Percentiles rank a stretch among this genome's conserved stretches.
These are phyloP conservation scores for Seiridium cupressi DNA, from an alignment of 2,329 filamentous ascomycete species.

Conservation along the genomic window DNA sequence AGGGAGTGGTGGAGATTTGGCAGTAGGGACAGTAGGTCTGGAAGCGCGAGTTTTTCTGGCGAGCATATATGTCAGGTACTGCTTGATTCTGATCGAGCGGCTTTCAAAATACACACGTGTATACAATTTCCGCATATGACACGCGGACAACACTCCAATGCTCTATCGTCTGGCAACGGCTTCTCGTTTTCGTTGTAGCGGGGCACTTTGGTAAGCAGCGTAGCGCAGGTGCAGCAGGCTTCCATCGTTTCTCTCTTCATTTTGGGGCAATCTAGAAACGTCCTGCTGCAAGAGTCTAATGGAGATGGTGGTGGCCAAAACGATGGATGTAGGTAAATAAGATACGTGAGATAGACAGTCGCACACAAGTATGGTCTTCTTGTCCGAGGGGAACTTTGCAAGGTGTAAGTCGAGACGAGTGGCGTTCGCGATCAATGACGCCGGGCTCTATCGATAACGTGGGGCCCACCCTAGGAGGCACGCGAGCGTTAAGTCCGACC, in stretches of 20 bases:
- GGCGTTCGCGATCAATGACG: background rate
- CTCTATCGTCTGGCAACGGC: constrained; percentile 55
- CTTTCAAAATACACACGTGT: constrained; percentile 40
- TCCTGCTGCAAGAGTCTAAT: no score
- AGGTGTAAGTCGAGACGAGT: background rate
- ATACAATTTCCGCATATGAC: constrained; percentile 72
- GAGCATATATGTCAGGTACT: background rate
- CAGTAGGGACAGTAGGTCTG: constrained; percentile 70
- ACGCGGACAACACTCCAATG: constrained; percentile 67
- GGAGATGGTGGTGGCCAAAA: no score
- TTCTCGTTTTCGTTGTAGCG: constrained; percentile 56
- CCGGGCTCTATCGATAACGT: background rate
- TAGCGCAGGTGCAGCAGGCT: constrained; percentile 71
- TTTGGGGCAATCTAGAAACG: background rate
- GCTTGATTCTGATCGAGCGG: background rate
- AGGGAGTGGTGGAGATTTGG: constrained; percentile 64
- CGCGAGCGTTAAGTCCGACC: no score
- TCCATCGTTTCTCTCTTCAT: constrained; percentile 20
- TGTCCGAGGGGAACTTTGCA: background rate
- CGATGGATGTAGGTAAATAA: no score
- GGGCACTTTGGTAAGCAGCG: constrained; percentile 53
- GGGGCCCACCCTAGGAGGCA: background rate
- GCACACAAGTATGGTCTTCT: background rate
- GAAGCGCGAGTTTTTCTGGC: constrained; percentile 66
- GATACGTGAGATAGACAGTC: background rate